Evolutionary conservation across 2,329 filamentous ascomycete genomes (phyloP).

Genomic region (Calonectria montana): DNA sequence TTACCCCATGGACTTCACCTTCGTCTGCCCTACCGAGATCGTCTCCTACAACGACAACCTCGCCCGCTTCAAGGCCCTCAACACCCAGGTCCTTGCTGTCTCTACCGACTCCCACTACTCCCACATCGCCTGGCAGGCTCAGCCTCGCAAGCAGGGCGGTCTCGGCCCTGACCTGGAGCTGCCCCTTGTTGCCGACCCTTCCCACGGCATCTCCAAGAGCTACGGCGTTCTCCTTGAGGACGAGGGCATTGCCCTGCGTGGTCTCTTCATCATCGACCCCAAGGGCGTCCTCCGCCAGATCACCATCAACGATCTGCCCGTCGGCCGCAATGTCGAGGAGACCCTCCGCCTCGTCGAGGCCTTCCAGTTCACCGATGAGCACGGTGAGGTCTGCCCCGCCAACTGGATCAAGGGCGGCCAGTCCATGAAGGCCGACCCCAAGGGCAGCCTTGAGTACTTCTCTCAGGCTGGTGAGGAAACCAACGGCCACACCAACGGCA

Average conservation of each 20-base stretch:
- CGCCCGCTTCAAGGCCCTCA: slow-evolving; percentile 68
- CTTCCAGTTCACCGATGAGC: slow-evolving; percentile 86
- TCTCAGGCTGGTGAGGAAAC: background rate
- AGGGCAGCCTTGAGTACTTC: slow-evolving; percentile 63
- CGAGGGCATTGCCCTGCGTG: slow-evolving; percentile 71
- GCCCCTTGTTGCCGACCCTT: slow-evolving; percentile 72
- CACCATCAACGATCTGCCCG: slow-evolving; percentile 73
- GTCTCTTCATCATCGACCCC: slow-evolving; percentile 75
- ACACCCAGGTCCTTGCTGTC: slow-evolving; percentile 69
- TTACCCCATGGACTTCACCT: slow-evolving; percentile 76
- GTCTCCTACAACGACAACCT: slow-evolving; percentile 72
- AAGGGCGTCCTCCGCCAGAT: slow-evolving; percentile 71
- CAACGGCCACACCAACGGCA: slow-evolving; percentile 19
- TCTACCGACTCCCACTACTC: slow-evolving; percentile 71
- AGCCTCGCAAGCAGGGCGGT: slow-evolving; percentile 70
- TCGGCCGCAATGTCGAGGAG: slow-evolving; percentile 74
- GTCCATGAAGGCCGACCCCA: slow-evolving; percentile 64
- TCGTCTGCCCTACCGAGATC: slow-evolving; percentile 75
- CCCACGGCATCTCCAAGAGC: slow-evolving; percentile 67
- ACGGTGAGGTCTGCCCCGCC: slow-evolving; percentile 77
- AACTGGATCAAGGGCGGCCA: slow-evolving; percentile 61
- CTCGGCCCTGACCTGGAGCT: slow-evolving; percentile 70
- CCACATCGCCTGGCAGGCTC: slow-evolving; percentile 68
- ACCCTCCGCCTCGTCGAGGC: slow-evolving; percentile 74
- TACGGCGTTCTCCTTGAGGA: slow-evolving; percentile 75